These are phyloP conservation scores for Monosporozyma yasuniensis DNA, from an alignment of 805 yeast genomes.

Conservation along the genomic window DNA sequence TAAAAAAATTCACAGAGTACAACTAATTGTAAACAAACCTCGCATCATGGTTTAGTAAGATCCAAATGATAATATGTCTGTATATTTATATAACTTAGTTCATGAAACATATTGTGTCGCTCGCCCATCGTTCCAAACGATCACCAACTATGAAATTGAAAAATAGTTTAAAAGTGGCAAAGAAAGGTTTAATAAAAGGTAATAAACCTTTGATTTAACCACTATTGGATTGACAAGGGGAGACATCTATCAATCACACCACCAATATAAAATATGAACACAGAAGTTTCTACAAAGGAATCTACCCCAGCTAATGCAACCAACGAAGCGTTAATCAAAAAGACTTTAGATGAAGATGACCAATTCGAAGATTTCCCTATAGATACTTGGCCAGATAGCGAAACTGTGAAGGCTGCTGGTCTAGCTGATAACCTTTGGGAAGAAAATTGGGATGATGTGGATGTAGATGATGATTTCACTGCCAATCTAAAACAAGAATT, in stretches of 20 bases:
- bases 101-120: neutral
- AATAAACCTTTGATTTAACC: neutral
- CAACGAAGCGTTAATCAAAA: conserved; percentile 3
- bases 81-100: no score
- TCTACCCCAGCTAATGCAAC: neutral
- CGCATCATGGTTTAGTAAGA: no score
- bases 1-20: no score
- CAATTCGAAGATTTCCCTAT: conserved; percentile 96
- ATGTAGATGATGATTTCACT: conserved; percentile 83
- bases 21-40: no score
- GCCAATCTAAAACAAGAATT: conserved; percentile 51
- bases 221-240: neutral
- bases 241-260: neutral
- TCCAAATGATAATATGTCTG: no score
- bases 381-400: conserved; percentile 69
- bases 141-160: neutral
- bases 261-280: neutral
- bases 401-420: conserved; percentile 40
- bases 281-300: neutral
- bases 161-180: neutral
- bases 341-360: conserved; percentile 84
- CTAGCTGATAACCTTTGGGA: conserved; percentile 74
- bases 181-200: neutral
- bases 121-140: neutral
- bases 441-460: conserved; percentile 96